Evolutionary conservation across 768 basidiomycete species (phyloP), one percentile per base, ranked within the genome.

Genomic region (Dentipellis fragilis): DNA sequence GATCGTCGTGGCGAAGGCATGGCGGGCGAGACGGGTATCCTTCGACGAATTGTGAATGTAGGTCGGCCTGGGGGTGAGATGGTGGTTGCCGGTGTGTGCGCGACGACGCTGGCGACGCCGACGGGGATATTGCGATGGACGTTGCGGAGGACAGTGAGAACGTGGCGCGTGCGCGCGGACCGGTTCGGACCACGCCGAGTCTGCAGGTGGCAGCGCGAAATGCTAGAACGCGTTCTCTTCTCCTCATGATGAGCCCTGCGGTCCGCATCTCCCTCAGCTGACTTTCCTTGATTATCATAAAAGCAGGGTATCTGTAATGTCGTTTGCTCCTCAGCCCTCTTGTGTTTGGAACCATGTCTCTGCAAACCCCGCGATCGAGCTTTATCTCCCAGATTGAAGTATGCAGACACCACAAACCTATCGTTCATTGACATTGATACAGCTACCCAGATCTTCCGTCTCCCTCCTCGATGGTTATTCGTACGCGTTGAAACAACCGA

Each of bases 391-490:
- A 17, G 2, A n/a, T 45, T 45, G 42, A 45, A 16, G 42, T 45
- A 19, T 19, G 14, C 19, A 45, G 6, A 29, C 29, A 6, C 29
- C 29, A 29, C 3, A 29, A 29, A 6, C 6, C 29, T 29, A 29
- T 29, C 29, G 29, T 6, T 29, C 3, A 29, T 6, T 29, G 29
- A 6, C 29, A 29, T 29, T 29, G 29, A 29, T 6, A 29, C 29
- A 6, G 29, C 6, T 29, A 29, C 29, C 11, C 61, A 81, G 79
- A 69, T 73, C 10, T 87, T 89, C 68, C 81, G 82, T 57, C 72
- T 87, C n/a, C 80, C 81, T 14, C 84, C 85, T 0, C 74, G 83
- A 37, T 87, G 85, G 86, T 71, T 89, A 4, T 86, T 88, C 61
- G 81, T 87, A 23, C 76, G 84, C 8, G 76, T 87, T n/a, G 80